Evolutionary conservation across 164 flowering plant genomes (phyloP), one percentile per base, ranked within the genome.

Genomic region (Vitis amurensis): DNA sequence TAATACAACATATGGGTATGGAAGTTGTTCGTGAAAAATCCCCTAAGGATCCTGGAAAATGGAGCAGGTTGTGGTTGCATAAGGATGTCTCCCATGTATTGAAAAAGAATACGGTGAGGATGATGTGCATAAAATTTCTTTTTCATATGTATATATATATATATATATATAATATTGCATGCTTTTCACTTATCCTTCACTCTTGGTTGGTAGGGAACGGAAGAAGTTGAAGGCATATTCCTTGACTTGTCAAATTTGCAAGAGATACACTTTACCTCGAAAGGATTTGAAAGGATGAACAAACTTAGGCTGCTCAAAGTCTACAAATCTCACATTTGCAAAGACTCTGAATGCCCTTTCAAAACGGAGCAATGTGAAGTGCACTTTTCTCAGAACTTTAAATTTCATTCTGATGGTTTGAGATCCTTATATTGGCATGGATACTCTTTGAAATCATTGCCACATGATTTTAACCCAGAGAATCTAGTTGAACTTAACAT

Each of bases 1-100:
- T 67, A 37, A 4, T 74, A 30, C 73, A 69, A 44, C 44, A 64
- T 17, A 31, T 70, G 73, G 77, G 77, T 53, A 3, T 61, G 59
- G 16, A 58, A 7, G 44, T 74, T 74, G 72, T 74, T 12, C 63
- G 31, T 9, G 44, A 65, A 52, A 69, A 74, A 64, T 50, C 48
- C n/a, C 16, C 47, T 0, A 9, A 61, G 4, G 55, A 69, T 1
- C 64, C 64, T 29, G 55, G 72, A 2, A 49, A n/a, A 19, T 50
- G 66, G 10, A 69, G 72, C 27, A 60, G 72, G 51, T n/a, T 69
- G 30, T 61, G 66, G 66, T 6, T 0, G 29, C 52, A 4, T 16
- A 8, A 30, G 30, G 72, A 61, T 60, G 27, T 13, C 13, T 16
- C 0, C 6, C 3, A 14, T 16, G 61, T 56, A 55, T 50, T 67